phyloP scores from a whole-genome alignment of 352 stramenopile genomes.

The Phytophthora ohioensis region DNA sequence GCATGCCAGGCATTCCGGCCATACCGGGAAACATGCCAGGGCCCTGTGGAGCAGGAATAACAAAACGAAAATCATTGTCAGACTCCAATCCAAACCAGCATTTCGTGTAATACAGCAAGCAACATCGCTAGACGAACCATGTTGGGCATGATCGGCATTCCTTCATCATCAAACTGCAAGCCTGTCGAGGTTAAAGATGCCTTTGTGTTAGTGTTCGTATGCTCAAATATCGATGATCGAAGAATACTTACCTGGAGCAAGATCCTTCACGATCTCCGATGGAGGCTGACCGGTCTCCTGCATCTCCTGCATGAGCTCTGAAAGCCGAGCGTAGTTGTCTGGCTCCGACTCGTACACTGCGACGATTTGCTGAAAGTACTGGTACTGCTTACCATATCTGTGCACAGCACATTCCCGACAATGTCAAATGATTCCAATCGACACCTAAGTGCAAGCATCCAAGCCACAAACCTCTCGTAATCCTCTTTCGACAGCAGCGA shows the following conservation, averaged over 20 bases:
- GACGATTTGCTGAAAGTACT: constrained; percentile 97
- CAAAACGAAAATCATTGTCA: constrained; percentile 5
- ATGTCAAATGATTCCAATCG: constrained; percentile 7
- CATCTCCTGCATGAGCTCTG: constrained; percentile 98
- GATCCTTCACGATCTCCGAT: constrained; percentile 98
- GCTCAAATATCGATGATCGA: not conserved
- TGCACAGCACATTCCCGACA: not conserved
- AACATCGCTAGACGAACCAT: constrained; percentile 63
- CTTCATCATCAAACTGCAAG: constrained; percentile 96
- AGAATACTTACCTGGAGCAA: constrained; percentile 87
- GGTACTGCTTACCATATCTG: constrained; percentile 96
- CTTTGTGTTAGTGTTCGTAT: not conserved
- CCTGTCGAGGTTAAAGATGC: constrained; percentile 28
- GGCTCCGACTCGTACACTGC: constrained; percentile 97
- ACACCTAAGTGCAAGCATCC: not conserved
- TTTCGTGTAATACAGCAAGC: not conserved
- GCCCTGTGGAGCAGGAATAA: constrained; percentile 45
- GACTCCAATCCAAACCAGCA: not conserved
- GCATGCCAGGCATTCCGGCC: constrained; percentile 82
- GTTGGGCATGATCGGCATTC: constrained; percentile 97
- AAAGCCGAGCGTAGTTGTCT: constrained; percentile 95
- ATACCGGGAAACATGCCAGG: constrained; percentile 84
- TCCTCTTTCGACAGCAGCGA: constrained; percentile 90
- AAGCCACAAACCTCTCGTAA: constrained; percentile 77
- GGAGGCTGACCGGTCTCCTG: constrained; percentile 95